A percentile compares a stretch with the other conserved stretches of the same genome.
These are phyloP conservation scores for Aspergillus mulundensis DNA, from an alignment of 495 filamentous ascomycete genomes.

Conservation along the genomic window DNA sequence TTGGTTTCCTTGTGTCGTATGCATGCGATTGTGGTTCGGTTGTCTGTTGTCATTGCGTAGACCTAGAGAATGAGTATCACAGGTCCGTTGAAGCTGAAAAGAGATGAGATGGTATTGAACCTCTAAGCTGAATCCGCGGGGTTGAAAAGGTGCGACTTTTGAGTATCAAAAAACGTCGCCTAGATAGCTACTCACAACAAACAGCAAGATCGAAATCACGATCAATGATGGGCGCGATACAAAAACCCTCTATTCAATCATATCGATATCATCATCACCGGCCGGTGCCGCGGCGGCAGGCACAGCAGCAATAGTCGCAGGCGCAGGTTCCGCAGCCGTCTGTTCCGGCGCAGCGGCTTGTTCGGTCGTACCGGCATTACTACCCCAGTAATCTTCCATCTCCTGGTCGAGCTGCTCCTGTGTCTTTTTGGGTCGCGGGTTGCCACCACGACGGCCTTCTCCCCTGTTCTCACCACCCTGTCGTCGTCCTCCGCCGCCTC, in stretches of 20 bases:
- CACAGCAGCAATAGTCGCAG: neutral
- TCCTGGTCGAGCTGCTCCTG: slow-evolving; percentile 90
- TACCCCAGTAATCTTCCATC: slow-evolving; percentile 90
- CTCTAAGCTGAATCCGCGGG: neutral
- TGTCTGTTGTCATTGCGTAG: too few relatives aligned
- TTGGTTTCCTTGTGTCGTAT: neutral
- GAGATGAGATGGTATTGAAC: neutral
- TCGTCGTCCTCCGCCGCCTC: slow-evolving; percentile 40
- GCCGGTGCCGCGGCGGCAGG: slow-evolving; percentile 29
- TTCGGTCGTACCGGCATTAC: slow-evolving; percentile 27
- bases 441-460: slow-evolving; percentile 35
- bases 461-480: slow-evolving; percentile 39
- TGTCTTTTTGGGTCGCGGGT: slow-evolving; percentile 75
- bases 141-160: neutral
- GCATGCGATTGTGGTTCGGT: too few relatives aligned
- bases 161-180: neutral
- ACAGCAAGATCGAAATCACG: neutral
- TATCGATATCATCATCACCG: slow-evolving; percentile 56
- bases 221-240: neutral
- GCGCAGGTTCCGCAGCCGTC: neutral
- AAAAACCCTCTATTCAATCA: slow-evolving; percentile 39
- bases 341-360: slow-evolving; percentile 20
- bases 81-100: neutral
- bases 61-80: neutral
- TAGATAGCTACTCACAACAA: neutral